Evolutionary conservation across 176 grass and related monocot species (phyloP).

Genomic region (sorghum (Sorghum bicolor)): Sorghum_bicolor_NCBIv3 NC_012878.2:57032501-57033000

Average conservation of each 20-base stretch:
- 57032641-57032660: neutral
- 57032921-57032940: neutral
- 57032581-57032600: neutral
- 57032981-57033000: slow-evolving; percentile 72
- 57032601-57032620: neutral
- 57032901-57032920: slow-evolving; percentile 21
- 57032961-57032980: slow-evolving; percentile 44
- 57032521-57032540: neutral
- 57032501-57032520: slow-evolving; percentile 4
- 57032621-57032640: neutral
- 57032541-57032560: neutral
- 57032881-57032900: slow-evolving; percentile 41
- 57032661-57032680: neutral
- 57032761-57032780: neutral
- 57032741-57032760: slow-evolving; percentile 19
- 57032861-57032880: slow-evolving; percentile 20
- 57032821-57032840: slow-evolving; percentile 32
- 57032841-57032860: neutral
- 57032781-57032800: slow-evolving; percentile 75
- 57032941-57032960: neutral
- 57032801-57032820: slow-evolving; percentile 45
- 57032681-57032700: neutral
- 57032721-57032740: neutral
- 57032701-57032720: neutral
- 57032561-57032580: neutral